phyloP scores from a whole-genome alignment of 164 flowering plant species.

The Vitis amurensis region DNA sequence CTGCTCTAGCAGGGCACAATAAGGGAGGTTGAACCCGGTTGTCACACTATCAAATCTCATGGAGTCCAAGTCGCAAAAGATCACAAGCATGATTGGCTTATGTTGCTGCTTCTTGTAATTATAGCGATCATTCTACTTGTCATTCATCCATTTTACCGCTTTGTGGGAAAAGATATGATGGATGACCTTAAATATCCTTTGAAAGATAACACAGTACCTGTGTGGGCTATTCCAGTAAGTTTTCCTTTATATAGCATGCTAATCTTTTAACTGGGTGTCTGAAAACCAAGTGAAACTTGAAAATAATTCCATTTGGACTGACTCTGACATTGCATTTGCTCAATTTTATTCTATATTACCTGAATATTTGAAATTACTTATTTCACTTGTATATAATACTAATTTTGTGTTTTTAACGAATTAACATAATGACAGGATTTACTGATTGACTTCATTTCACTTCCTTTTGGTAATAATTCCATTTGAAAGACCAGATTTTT shows the following conservation, averaged over 20 bases:
- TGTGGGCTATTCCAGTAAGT: slow-evolving; percentile 94
- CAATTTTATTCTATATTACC: too few relatives aligned
- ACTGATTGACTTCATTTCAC: neutral
- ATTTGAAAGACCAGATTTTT: neutral
- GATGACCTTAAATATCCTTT: slow-evolving; percentile 74
- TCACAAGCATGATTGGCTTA: slow-evolving; percentile 82
- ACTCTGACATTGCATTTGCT: too few relatives aligned
- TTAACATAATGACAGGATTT: neutral
- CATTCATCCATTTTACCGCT: slow-evolving; percentile 79
- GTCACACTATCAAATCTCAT: slow-evolving; percentile 51
- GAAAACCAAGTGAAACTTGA: too few relatives aligned
- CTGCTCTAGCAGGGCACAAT: slow-evolving; percentile 19
- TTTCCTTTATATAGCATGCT: neutral
- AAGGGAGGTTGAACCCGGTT: slow-evolving; percentile 35
- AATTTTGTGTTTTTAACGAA: neutral
- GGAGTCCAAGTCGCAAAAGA: slow-evolving; percentile 44
- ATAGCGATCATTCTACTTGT: slow-evolving; percentile 43
- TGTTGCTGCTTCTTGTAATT: slow-evolving; percentile 57
- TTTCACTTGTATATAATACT: neutral
- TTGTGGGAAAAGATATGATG: slow-evolving; percentile 82
- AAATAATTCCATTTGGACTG: too few relatives aligned
- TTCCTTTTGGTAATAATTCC: neutral
- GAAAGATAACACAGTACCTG: slow-evolving; percentile 70
- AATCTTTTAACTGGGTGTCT: too few relatives aligned
- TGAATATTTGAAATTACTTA: neutral